Conservation (phyloP, 2,329 filamentous ascomycete species). For the Berkeleyomyces rouxiae region DNA sequence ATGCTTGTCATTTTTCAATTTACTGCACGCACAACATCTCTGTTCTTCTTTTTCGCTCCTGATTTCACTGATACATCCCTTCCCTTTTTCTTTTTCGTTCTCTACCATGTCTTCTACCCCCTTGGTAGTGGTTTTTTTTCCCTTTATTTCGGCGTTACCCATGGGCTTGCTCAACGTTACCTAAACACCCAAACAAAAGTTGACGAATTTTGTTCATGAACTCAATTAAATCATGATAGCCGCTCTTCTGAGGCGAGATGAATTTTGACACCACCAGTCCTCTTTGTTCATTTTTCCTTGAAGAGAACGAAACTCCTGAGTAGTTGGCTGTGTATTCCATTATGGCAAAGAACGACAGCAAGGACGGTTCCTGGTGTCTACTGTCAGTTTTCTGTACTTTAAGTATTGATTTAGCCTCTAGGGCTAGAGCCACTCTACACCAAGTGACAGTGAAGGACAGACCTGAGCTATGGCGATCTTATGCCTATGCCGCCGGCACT, state of each 20-base stretch:
- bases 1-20: constrained; percentile 6
- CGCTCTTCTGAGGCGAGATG: not conserved
- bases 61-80: not conserved
- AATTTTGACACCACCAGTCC: no score
- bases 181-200: not conserved
- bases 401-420: not conserved
- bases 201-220: not conserved
- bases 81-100: not conserved
- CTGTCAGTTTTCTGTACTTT: not conserved
- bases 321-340: not conserved
- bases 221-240: not conserved
- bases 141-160: not conserved
- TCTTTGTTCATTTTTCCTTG: not conserved
- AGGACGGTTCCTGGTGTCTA: constrained; percentile 5
- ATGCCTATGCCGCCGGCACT: not conserved
- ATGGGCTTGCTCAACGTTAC: not conserved
- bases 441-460: not conserved
- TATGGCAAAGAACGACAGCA: not conserved
- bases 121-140: not conserved
- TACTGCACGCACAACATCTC: not conserved
- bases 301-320: not conserved
- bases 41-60: not conserved
- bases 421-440: not conserved
- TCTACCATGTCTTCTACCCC: not conserved
- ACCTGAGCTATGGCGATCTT: constrained; percentile 5